Conservation (phyloP, 306 rosid genomes). For the Lupinus albus region DNA sequence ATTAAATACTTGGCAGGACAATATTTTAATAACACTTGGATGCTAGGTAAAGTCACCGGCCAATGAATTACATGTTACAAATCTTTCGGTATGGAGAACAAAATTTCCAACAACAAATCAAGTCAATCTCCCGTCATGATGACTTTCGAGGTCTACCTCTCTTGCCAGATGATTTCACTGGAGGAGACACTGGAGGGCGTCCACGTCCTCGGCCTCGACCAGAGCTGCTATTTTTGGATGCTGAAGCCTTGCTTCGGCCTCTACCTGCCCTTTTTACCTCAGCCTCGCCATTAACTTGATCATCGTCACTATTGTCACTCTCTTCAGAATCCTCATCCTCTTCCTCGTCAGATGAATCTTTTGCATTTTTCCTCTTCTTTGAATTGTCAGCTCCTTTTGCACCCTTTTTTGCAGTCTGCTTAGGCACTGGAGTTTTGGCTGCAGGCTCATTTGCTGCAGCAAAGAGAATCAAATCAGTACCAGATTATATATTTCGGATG, state of each 20-base stretch:
- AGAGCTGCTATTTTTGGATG: no score
- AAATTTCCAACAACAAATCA: conserved; percentile 51
- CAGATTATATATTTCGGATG: conserved; percentile 19
- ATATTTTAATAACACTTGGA: conserved; percentile 10
- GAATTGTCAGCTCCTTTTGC: conserved; percentile 61
- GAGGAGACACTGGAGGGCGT: conserved; percentile 55
- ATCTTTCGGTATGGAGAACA: conserved; percentile 59
- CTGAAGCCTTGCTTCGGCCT: conserved; percentile 61
- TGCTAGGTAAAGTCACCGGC: conserved; percentile 43
- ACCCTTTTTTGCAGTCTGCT: conserved; percentile 66
- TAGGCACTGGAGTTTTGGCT: conserved; percentile 45
- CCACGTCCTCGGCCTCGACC: conserved; percentile 70
- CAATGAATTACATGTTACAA: conserved; percentile 41
- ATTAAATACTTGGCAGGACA: conserved; percentile 28
- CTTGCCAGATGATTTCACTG: conserved; percentile 62
- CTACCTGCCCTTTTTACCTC: conserved; percentile 47
- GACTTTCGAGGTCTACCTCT: conserved; percentile 89
- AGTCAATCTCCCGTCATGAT: conserved; percentile 37
- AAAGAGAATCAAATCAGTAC: conserved; percentile 26
- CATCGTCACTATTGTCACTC: conserved; percentile 59
- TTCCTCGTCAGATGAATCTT: conserved; percentile 71
- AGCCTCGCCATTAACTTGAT: conserved; percentile 57
- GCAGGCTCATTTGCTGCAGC: conserved; percentile 58
- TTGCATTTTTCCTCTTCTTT: conserved; percentile 75
- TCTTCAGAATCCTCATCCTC: conserved; percentile 57